Conservation (phyloP, 345 rosid genomes). For the Punica granatum region DNA sequence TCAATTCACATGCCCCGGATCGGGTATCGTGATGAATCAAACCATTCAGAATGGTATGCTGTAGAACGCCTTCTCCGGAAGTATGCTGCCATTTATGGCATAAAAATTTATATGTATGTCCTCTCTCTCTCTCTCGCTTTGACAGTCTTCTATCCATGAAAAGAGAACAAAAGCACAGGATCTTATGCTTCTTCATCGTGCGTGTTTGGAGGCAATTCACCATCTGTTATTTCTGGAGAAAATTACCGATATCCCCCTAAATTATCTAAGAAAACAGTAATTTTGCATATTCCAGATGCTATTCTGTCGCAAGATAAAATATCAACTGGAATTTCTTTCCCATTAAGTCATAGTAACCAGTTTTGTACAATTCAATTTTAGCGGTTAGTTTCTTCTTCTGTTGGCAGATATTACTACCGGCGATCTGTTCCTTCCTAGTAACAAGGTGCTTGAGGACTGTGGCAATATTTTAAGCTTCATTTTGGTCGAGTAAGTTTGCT, state of each 20-base stretch:
- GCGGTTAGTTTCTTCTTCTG: background rate
- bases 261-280: too few species aligned
- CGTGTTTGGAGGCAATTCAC: too few species aligned
- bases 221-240: too few species aligned
- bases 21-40: slow-evolving; percentile 67
- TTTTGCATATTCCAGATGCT: background rate
- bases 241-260: too few species aligned
- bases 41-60: slow-evolving; percentile 73
- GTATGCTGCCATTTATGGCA: slow-evolving; percentile 58
- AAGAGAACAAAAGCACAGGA: too few species aligned
- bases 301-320: background rate
- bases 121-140: background rate
- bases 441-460: slow-evolving; percentile 24
- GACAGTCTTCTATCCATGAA: background rate
- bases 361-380: background rate
- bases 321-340: background rate
- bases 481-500: background rate
- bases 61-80: slow-evolving; percentile 83
- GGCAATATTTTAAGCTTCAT: background rate
- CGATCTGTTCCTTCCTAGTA: too few species aligned
- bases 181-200: too few species aligned
- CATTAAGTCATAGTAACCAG: background rate
- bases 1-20: slow-evolving; percentile 91
- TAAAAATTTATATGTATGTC: slow-evolving; percentile 65
- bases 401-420: slow-evolving; percentile 60